These are phyloP conservation scores for Wallacemonas sp. DNA, from an alignment of 208 protist species.

Conservation along the genomic window DNA sequence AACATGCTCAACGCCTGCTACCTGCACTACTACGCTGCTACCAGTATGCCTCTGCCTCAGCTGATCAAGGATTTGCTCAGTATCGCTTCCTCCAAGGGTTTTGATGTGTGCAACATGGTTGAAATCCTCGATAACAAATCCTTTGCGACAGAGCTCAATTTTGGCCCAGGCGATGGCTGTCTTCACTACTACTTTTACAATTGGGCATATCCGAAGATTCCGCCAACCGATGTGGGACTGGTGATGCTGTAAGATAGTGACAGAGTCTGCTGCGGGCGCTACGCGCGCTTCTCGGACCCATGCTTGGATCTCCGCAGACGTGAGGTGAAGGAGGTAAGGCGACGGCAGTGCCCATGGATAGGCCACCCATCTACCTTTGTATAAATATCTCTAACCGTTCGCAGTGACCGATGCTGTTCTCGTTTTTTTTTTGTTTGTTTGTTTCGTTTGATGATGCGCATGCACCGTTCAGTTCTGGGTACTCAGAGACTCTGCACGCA, in stretches of 20 bases:
- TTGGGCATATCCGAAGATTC: conserved; percentile 91
- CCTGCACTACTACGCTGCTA: conserved; percentile 97
- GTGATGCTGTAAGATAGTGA: conserved; percentile 89
- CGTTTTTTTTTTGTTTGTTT: no score
- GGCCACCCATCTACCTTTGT: no score
- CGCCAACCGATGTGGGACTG: conserved; percentile 81
- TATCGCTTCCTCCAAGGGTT: conserved; percentile 82
- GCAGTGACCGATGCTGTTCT: no score
- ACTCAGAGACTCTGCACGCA: no score
- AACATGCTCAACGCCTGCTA: conserved; percentile 95
- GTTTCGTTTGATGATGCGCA: no score
- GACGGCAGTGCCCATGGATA: no score
- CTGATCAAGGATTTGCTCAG: conserved; percentile 94
- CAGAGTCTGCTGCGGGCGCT: no score
- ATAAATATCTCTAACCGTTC: no score
- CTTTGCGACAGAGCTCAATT: conserved; percentile 95
- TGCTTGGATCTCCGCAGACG: no score
- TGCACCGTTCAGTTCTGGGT: no score
- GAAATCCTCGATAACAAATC: conserved; percentile 95
- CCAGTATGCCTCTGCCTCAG: conserved; percentile 60
- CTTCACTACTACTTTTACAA: conserved; percentile 99
- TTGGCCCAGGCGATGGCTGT: conserved; percentile 96
- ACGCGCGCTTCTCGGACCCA: no score
- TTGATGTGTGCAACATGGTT: conserved; percentile 99
- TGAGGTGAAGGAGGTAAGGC: no score